Evolutionary conservation across 2,329 filamentous ascomycete genomes (phyloP).

Genomic region (Ceratocystis papillata): DNA sequence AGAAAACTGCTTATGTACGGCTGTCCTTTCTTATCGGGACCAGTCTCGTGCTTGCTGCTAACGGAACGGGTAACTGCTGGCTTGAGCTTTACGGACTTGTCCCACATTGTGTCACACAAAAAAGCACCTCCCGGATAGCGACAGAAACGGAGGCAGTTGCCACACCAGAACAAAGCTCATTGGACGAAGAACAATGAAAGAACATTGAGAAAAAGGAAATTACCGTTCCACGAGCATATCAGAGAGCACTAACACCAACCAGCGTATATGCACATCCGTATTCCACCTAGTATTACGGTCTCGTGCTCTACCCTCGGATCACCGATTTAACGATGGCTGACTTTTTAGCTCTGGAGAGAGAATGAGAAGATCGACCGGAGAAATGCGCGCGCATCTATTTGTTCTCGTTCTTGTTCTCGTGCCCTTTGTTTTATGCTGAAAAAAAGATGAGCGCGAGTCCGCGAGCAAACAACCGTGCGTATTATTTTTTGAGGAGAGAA

Average conservation of each 20-base stretch:
- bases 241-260: not conserved
- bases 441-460: not conserved
- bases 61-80: slow-evolving; percentile 1
- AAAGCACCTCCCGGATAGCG: not conserved
- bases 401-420: not conserved
- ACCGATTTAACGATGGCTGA: not conserved
- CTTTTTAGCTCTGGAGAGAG: no score
- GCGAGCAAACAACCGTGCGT: not conserved
- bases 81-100: not conserved
- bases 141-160: slow-evolving; percentile 2
- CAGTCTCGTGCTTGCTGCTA: not conserved
- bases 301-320: not conserved
- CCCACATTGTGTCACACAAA: not conserved
- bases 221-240: not conserved
- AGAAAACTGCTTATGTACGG: not conserved
- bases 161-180: not conserved
- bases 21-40: not conserved
- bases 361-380: not conserved
- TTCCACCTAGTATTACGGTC: no score
- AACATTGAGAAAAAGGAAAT: not conserved
- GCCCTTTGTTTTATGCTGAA: not conserved
- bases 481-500: not conserved
- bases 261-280: not conserved
- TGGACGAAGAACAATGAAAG: slow-evolving; percentile 3
- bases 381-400: not conserved